Evolutionary conservation across 2,329 filamentous ascomycete genomes (phyloP).

Genomic region (Penicillium psychrosexuale): DNA sequence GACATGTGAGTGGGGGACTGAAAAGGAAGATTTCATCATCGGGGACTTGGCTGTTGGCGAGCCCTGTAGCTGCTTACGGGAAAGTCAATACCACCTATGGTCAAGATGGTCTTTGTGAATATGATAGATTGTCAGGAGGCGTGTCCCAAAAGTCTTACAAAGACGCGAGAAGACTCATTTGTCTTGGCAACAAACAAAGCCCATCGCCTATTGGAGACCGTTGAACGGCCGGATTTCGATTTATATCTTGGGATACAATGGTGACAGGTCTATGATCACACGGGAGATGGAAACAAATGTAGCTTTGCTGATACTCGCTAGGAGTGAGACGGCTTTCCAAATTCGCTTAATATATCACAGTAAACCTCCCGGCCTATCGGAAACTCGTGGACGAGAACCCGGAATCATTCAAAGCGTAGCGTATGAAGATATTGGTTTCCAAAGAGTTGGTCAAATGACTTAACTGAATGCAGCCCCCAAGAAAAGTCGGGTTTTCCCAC

Average conservation of each 20-base stretch:
- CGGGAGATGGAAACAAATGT: conserved; percentile 42
- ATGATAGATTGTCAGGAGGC: conserved; percentile 10
- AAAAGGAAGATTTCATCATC: conserved; percentile 21
- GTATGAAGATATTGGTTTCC: conserved; percentile 36
- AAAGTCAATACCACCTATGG: conserved; percentile 39
- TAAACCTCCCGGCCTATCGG: conserved; percentile 16
- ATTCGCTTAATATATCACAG: conserved; percentile 36
- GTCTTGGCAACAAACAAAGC: conserved; percentile 22
- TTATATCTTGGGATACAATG: conserved; percentile 36
- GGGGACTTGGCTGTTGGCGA: conserved; percentile 44
- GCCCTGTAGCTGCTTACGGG: conserved; percentile 38
- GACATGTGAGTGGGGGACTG: conserved; percentile 26
- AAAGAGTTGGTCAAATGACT: conserved; percentile 26
- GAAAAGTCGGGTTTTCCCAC: conserved; percentile 45
- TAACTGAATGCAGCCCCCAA: conserved; percentile 43
- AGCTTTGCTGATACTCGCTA: conserved; percentile 41
- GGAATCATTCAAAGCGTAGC: conserved; percentile 14
- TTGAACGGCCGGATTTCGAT: conserved; percentile 39
- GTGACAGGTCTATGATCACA: conserved; percentile 24
- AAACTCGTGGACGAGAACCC: conserved; percentile 21
- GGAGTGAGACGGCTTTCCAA: conserved; percentile 47
- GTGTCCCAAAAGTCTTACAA: conserved; percentile 7
- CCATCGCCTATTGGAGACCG: conserved; percentile 23
- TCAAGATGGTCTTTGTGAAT: conserved; percentile 33
- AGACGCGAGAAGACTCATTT: conserved; percentile 14